Evolutionary conservation across 495 filamentous ascomycete genomes (phyloP).

Genomic region (Immersiella caudata): DNA sequence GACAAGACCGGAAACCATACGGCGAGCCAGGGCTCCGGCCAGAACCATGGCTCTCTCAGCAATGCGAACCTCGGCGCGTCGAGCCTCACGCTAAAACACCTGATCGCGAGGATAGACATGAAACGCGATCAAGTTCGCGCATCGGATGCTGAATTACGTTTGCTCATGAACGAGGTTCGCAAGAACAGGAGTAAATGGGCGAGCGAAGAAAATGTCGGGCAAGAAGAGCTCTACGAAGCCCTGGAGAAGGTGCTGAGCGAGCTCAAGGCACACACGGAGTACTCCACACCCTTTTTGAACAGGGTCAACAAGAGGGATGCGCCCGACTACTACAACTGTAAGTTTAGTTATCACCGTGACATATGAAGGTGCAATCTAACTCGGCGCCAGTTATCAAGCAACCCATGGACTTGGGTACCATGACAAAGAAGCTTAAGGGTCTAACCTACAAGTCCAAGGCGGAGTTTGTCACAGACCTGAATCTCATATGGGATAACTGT

Average conservation of each 20-base stretch:
- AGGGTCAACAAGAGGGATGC: constrained; percentile 95
- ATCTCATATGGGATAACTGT: constrained; percentile 96
- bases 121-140: constrained; percentile 85
- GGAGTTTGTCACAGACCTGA: constrained; percentile 90
- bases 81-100: constrained; percentile 93
- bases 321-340: constrained; percentile 89
- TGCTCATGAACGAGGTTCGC: constrained; percentile 91
- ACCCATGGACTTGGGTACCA: constrained; percentile 96
- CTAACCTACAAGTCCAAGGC: constrained; percentile 89
- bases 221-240: constrained; percentile 97
- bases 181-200: constrained; percentile 99
- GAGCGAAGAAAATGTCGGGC: constrained; percentile 92
- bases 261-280: constrained; percentile 94
- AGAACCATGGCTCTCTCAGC: constrained; percentile 80
- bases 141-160: constrained; percentile 88
- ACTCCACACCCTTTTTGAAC: constrained; percentile 89
- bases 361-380: constrained; percentile 29
- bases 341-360: constrained; percentile 34
- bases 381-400: constrained; percentile 78
- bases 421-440: constrained; percentile 96
- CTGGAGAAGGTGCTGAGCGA: constrained; percentile 94
- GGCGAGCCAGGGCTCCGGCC: constrained; percentile 50
- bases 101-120: constrained; percentile 92
- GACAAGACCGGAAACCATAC: constrained; percentile 61
- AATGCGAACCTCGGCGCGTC: constrained; percentile 94